phyloP scores from a whole-genome alignment of 257 asterid species.

The Echites panduratus region DNA sequence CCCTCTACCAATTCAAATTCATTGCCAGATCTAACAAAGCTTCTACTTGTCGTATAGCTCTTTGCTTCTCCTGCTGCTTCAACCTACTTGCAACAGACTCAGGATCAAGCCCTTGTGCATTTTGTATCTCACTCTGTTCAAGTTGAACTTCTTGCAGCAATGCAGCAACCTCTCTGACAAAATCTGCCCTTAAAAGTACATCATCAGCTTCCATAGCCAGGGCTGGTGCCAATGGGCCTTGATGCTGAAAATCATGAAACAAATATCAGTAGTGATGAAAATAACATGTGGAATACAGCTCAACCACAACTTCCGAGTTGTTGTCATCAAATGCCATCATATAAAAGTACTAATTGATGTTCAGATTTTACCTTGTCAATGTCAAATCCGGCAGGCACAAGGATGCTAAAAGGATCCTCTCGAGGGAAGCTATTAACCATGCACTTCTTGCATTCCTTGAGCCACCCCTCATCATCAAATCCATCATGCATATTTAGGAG shows the following conservation, averaged over 20 bases:
- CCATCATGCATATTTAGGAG: constrained; percentile 90
- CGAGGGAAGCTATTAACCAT: constrained; percentile 85
- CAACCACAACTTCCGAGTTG: background rate
- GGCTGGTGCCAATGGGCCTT: constrained; percentile 71
- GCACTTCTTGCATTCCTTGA: constrained; percentile 67
- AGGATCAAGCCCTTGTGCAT: constrained; percentile 56
- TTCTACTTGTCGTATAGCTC: constrained; percentile 68
- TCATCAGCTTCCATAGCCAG: constrained; percentile 54
- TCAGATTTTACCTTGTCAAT: constrained; percentile 55
- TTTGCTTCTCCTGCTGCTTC: constrained; percentile 87
- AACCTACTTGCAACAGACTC: constrained; percentile 69
- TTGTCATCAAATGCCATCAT: background rate
- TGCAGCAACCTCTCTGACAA: constrained; percentile 71
- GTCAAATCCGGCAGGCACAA: constrained; percentile 86
- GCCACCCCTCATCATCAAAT: constrained; percentile 79
- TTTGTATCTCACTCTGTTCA: constrained; percentile 35
- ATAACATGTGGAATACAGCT: background rate
- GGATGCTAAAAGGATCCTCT: constrained; percentile 94
- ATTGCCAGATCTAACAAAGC: constrained; percentile 72
- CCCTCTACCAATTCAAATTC: constrained; percentile 56
- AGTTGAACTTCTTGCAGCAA: constrained; percentile 68
- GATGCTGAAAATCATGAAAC: constrained; percentile 40
- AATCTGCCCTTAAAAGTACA: constrained; percentile 76
- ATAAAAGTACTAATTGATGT: background rate
- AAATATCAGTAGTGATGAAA: background rate